phyloP scores from a whole-genome alignment of 495 filamentous ascomycete species.

The Lophiostoma macrostomum region DNA sequence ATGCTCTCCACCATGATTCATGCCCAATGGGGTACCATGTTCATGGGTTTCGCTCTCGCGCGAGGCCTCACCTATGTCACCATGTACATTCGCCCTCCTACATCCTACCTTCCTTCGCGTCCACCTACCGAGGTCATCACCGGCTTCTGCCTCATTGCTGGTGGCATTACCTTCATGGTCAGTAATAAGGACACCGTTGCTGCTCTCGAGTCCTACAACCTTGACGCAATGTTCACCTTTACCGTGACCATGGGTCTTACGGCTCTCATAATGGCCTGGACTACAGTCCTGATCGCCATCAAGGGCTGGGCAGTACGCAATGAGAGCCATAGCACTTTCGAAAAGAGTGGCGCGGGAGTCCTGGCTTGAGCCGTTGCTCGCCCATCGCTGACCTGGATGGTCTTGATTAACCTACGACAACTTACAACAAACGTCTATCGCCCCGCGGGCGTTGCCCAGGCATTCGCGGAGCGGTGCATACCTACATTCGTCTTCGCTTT shows the following conservation, averaged over 20 bases:
- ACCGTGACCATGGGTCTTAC: conserved; percentile 84
- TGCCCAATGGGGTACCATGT: conserved; percentile 86
- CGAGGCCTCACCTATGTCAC: conserved; percentile 77
- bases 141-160: conserved; percentile 81
- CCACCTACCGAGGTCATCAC: conserved; percentile 88
- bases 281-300: conserved; percentile 71
- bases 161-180: conserved; percentile 90
- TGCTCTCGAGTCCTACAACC: conserved; percentile 69
- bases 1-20: conserved; percentile 91
- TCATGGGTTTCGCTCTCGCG: conserved; percentile 76
- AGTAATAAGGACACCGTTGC: conserved; percentile 73
- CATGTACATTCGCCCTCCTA: conserved; percentile 77
- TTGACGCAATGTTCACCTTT: conserved; percentile 90
- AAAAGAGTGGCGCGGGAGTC: conserved; percentile 21
- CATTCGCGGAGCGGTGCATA: no score
- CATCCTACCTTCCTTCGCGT: conserved; percentile 75
- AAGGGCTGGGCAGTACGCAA: conserved; percentile 82
- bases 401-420: no score
- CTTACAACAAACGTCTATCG: no score
- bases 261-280: conserved; percentile 82
- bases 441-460: no score
- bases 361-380: conserved; percentile 30
- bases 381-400: no score
- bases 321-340: conserved; percentile 41
- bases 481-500: no score